These are phyloP conservation scores for Trichophaea hybrida DNA, from an alignment of 2,329 filamentous ascomycete genomes.

Conservation along the genomic window DNA sequence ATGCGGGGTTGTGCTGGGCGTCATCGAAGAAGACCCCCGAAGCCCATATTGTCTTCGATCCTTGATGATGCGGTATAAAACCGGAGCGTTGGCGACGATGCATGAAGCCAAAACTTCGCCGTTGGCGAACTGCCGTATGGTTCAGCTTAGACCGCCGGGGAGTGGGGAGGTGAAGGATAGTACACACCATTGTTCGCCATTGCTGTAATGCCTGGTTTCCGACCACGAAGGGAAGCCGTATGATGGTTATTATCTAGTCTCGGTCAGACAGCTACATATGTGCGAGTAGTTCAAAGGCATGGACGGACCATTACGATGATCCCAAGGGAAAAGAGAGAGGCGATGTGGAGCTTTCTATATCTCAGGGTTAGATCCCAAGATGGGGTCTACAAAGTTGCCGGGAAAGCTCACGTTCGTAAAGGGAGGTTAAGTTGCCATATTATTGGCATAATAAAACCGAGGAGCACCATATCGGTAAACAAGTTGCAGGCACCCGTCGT, in stretches of 20 bases:
- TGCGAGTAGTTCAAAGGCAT: too few species aligned
- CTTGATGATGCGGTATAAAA: conserved; percentile 12
- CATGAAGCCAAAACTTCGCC: conserved; percentile 19
- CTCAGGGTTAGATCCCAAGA: not conserved
- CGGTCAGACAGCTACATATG: too few species aligned
- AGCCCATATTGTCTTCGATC: not conserved
- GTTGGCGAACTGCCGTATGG: conserved; percentile 10
- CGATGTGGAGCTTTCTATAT: conserved; percentile 18
- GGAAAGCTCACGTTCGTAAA: conserved; percentile 2
- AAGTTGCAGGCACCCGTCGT: conserved; percentile 29
- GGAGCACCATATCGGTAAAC: conserved; percentile 29
- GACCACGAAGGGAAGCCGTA: conserved; percentile 15
- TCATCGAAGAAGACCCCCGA: too few species aligned
- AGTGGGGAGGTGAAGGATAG: not conserved
- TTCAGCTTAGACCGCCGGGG: not conserved
- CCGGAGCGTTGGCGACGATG: conserved; percentile 18
- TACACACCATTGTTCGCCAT: conserved; percentile 14
- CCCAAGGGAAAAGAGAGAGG: conserved; percentile 17
- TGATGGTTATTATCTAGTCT: conserved; percentile 6
- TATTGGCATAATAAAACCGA: conserved; percentile 28
- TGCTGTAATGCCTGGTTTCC: conserved; percentile 9
- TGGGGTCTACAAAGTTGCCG: not conserved
- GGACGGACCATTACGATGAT: conserved; percentile 12
- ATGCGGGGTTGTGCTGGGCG: too few species aligned
- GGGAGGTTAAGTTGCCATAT: conserved; percentile 22